These are phyloP conservation scores for Carex scoparia DNA, from an alignment of 176 grass and related monocot genomes.

Conservation along the genomic window DNA sequence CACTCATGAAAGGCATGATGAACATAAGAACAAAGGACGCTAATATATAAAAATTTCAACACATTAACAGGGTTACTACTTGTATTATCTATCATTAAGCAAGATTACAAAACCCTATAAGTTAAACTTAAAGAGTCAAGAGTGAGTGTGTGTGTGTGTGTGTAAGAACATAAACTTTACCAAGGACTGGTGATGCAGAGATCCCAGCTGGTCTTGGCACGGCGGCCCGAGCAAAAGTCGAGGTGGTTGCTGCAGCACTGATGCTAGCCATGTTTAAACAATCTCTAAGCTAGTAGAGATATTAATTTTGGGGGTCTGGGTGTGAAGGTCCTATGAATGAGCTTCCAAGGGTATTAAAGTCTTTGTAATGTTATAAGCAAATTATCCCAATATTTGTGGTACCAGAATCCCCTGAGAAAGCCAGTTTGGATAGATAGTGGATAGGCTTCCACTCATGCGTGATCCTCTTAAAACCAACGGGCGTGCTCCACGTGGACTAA, in stretches of 20 bases:
- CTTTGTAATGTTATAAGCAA: slow-evolving; percentile 26
- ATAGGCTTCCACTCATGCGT: slow-evolving; percentile 31
- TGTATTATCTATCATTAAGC: neutral
- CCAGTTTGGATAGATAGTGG: slow-evolving; percentile 48
- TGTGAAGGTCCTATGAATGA: slow-evolving; percentile 25
- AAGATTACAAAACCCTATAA: neutral
- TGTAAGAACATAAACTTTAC: slow-evolving; percentile 17
- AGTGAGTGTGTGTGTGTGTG: neutral
- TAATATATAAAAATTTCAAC: neutral
- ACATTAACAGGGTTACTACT: neutral
- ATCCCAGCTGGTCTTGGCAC: slow-evolving; percentile 20
- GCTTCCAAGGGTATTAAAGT: slow-evolving; percentile 17
- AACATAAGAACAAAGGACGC: neutral
- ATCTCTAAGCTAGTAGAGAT: neutral
- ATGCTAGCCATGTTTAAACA: slow-evolving; percentile 51
- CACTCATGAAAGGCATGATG: neutral
- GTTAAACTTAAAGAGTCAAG: neutral
- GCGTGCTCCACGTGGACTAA: slow-evolving; percentile 33
- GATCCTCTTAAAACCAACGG: slow-evolving; percentile 44
- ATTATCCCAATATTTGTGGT: slow-evolving; percentile 34
- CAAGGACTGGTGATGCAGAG: slow-evolving; percentile 32
- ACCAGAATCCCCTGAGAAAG: slow-evolving; percentile 29
- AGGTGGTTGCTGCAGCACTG: slow-evolving; percentile 45
- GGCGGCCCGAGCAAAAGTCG: slow-evolving; percentile 36
- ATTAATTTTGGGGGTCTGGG: neutral